Evolutionary conservation across 2,329 filamentous ascomycete genomes (phyloP).

Genomic region (Lizonia empirigonia): DNA sequence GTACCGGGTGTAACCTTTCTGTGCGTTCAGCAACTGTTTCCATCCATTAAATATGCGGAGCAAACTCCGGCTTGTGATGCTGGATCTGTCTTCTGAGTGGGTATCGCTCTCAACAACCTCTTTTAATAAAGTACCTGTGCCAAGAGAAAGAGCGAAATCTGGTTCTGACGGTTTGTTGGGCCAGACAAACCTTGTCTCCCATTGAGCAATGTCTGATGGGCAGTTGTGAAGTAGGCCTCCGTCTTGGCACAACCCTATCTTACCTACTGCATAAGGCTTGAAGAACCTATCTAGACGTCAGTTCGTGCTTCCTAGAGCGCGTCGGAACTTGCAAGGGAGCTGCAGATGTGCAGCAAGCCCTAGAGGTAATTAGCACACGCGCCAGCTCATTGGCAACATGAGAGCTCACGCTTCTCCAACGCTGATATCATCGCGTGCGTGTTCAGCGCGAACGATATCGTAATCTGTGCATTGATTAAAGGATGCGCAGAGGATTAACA

Average conservation of each 20-base stretch:
- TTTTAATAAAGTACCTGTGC: not conserved
- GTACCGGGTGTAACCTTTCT: not conserved
- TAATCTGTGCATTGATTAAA: slow-evolving; percentile 10
- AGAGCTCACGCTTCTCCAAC: slow-evolving; percentile 33
- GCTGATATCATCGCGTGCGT: slow-evolving; percentile 22
- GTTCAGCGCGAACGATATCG: slow-evolving; percentile 27
- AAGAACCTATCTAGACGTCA: no score
- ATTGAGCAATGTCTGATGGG: slow-evolving; percentile 27
- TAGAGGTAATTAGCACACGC: slow-evolving; percentile 7
- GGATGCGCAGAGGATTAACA: not conserved
- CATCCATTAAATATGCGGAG: not conserved
- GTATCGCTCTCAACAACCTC: not conserved
- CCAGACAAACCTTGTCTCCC: slow-evolving; percentile 29
- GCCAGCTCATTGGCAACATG: not conserved
- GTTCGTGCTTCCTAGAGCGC: no score
- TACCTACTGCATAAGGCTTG: slow-evolving; percentile 15
- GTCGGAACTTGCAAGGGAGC: slow-evolving; percentile 22
- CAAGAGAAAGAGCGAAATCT: slow-evolving; percentile 11
- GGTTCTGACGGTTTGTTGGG: slow-evolving; percentile 14
- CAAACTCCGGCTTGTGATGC: not conserved
- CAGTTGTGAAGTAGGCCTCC: slow-evolving; percentile 35
- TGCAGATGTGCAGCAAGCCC: slow-evolving; percentile 33
- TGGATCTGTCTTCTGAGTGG: not conserved
- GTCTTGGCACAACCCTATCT: slow-evolving; percentile 32
- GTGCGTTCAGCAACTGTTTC: not conserved